Percentiles rank a stretch among this genome's conserved stretches.
Evolutionary conservation across 139 green algal species (phyloP).

Genomic region (Gonium pectorale): DNA sequence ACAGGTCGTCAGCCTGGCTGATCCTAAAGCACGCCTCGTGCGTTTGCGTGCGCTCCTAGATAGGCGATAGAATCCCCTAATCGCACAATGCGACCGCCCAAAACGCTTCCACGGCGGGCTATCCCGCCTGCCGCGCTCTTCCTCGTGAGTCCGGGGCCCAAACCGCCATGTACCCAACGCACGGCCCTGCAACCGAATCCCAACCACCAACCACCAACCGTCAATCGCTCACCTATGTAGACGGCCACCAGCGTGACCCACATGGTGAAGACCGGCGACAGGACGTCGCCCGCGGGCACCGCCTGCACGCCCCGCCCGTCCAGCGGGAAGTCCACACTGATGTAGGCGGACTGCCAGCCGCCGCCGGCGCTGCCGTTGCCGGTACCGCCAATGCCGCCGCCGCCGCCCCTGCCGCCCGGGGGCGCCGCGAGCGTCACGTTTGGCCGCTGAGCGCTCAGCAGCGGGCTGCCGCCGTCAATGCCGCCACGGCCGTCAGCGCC

Average conservation of each 20-base stretch:
- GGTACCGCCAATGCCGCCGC: not conserved
- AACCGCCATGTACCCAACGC: too few species aligned
- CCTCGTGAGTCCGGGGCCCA: too few species aligned
- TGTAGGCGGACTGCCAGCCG: not conserved
- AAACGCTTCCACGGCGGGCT: too few species aligned
- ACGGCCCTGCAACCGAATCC: too few species aligned
- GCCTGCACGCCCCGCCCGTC: conserved; percentile 50
- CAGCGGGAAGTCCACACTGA: conserved; percentile 56
- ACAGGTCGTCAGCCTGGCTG: too few species aligned
- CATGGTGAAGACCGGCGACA: conserved; percentile 85
- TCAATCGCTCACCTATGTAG: conserved; percentile 68
- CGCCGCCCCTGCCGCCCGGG: not conserved
- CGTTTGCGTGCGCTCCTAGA: too few species aligned
- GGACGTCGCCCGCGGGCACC: conserved; percentile 55
- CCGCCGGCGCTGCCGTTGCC: not conserved
- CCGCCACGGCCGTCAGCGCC: not conserved
- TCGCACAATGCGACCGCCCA: too few species aligned
- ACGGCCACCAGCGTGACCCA: conserved; percentile 88
- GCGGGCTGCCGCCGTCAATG: not conserved
- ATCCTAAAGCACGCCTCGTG: too few species aligned
- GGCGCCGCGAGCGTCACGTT: too few species aligned
- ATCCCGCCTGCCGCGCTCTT: too few species aligned
- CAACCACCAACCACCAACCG: not conserved
- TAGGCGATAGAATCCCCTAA: too few species aligned
- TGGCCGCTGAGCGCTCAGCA: too few species aligned